These are phyloP conservation scores for Epithemia pelagica DNA, from an alignment of 108 stramenopile genomes.

Conservation along the genomic window DNA sequence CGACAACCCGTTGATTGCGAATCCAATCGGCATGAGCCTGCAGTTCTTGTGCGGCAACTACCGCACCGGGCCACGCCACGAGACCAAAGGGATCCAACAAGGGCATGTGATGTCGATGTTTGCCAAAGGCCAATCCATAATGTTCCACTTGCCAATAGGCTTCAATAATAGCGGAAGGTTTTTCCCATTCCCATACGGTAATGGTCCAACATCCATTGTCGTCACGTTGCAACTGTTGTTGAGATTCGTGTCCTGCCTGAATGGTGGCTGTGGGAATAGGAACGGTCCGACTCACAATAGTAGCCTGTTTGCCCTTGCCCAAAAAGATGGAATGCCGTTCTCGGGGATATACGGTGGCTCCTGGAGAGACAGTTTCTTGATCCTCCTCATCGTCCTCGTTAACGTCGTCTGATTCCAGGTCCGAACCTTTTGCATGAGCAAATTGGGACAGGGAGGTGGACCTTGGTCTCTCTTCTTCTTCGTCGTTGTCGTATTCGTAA, in stretches of 20 bases:
- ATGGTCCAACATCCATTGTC: constrained; percentile 23
- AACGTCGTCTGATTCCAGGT: no score
- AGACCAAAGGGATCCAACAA: constrained; percentile 76
- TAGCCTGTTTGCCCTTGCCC: constrained; percentile 6
- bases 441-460: neutral
- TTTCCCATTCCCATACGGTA: constrained; percentile 74
- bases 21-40: constrained; percentile 16
- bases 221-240: neutral
- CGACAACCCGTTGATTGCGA: constrained; percentile 30
- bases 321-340: neutral
- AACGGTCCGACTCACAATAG: constrained; percentile 14
- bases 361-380: neutral
- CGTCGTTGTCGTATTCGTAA: no score
- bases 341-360: neutral
- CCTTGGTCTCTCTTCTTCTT: neutral
- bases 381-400: no score
- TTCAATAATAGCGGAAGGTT: constrained; percentile 58
- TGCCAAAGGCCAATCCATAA: constrained; percentile 7
- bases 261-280: neutral
- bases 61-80: constrained; percentile 76
- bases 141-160: constrained; percentile 46
- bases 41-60: constrained; percentile 62
- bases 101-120: neutral
- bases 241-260: neutral
- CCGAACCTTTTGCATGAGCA: neutral